phyloP scores from a whole-genome alignment of 1,284 basidiomycete genomes.

The Thelephora terrestris region DNA sequence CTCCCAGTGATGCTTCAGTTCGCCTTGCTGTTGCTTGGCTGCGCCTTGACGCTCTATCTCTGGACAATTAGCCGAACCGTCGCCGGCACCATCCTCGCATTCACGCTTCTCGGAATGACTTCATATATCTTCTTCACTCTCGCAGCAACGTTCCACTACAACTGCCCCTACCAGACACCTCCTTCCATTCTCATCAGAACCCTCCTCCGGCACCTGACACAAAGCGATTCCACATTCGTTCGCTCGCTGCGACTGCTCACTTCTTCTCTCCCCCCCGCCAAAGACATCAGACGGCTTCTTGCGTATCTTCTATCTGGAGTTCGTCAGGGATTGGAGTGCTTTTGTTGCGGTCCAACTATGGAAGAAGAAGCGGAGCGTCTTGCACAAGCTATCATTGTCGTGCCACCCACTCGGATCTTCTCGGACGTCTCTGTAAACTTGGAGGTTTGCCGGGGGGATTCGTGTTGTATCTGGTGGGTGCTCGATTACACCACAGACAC shows the following conservation, averaged over 20 bases:
- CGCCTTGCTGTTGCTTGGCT: background rate
- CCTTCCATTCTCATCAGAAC: background rate
- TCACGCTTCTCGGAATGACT: too few relatives aligned
- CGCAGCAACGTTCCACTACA: background rate
- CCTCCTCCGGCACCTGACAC: background rate
- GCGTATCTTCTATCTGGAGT: background rate
- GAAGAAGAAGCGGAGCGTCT: background rate
- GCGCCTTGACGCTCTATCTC: too few relatives aligned
- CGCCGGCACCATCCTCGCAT: too few relatives aligned
- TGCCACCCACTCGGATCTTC: background rate
- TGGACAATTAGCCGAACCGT: too few relatives aligned
- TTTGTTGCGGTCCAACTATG: background rate
- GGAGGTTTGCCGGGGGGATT: too few relatives aligned
- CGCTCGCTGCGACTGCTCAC: background rate
- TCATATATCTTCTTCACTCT: background rate
- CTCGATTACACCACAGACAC: too few relatives aligned
- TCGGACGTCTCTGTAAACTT: background rate
- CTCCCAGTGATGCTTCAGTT: background rate
- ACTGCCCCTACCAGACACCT: too few relatives aligned
- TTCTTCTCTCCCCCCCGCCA: background rate
- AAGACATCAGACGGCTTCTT: background rate
- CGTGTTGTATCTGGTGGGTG: too few relatives aligned
- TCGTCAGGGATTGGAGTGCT: background rate
- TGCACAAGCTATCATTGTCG: background rate
- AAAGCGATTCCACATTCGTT: too few relatives aligned